A percentile compares a stretch with the other conserved stretches of the same genome.
phyloP scores from a whole-genome alignment of 208 protist genomes.

The Trypanosoma boissoni region DNA sequence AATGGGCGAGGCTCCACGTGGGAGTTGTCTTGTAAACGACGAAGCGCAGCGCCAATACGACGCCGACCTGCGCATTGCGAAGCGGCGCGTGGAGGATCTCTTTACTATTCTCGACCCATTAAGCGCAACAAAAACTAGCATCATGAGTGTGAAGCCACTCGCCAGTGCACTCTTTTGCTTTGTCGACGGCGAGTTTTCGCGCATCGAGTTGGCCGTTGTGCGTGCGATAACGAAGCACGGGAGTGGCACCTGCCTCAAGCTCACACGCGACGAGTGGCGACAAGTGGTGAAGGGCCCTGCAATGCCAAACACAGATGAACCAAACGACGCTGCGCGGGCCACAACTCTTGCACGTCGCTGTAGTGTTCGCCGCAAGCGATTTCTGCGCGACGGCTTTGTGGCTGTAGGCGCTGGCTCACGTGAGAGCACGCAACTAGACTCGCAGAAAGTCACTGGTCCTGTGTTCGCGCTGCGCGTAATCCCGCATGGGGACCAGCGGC shows the following conservation, averaged over 20 bases:
- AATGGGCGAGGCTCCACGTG: too few relatives aligned
- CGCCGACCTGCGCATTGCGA: slow-evolving; percentile 13
- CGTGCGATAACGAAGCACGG: slow-evolving; percentile 71
- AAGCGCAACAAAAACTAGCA: too few relatives aligned
- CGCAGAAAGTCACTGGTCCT: neutral
- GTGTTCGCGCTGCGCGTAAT: slow-evolving; percentile 15
- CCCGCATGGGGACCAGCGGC: slow-evolving; percentile 24
- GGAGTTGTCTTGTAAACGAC: too few relatives aligned
- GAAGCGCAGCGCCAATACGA: slow-evolving; percentile 14
- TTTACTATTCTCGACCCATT: slow-evolving; percentile 8
- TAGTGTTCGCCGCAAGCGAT: slow-evolving; percentile 3
- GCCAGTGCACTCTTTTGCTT: slow-evolving; percentile 47
- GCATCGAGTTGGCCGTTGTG: slow-evolving; percentile 54
- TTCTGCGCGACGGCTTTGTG: slow-evolving; percentile 1
- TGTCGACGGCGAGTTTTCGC: slow-evolving; percentile 61
- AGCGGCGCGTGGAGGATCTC: slow-evolving; percentile 12
- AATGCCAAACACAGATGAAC: slow-evolving; percentile 17
- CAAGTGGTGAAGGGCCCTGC: slow-evolving; percentile 12
- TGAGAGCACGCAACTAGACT: neutral
- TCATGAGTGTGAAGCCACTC: too few relatives aligned
- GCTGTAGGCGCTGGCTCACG: too few relatives aligned
- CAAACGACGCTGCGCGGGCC: slow-evolving; percentile 20
- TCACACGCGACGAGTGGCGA: slow-evolving; percentile 41
- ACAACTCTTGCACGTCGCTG: slow-evolving; percentile 20
- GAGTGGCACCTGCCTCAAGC: slow-evolving; percentile 52